A percentile compares a stretch with the other conserved stretches of the same genome.
Conservation (phyloP, 495 filamentous ascomycete genomes). For the Corynascus novoguineensis region DNA sequence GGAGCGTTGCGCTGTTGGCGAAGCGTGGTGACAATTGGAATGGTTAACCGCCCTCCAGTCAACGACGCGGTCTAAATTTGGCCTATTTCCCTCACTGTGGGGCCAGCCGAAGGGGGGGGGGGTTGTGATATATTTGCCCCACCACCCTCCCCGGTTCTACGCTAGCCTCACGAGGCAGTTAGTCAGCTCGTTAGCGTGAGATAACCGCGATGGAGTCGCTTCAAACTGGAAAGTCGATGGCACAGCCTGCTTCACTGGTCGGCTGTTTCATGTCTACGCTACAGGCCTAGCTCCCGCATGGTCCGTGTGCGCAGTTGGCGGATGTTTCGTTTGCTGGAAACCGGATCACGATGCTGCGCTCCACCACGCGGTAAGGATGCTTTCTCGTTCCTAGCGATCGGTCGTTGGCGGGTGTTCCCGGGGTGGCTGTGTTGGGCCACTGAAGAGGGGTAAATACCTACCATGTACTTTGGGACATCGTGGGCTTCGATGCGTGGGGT, state of each 20-base stretch:
- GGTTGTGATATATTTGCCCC: neutral
- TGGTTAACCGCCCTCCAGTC: constrained; percentile 18
- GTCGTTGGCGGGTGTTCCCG: neutral
- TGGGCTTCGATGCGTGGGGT: neutral
- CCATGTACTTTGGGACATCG: neutral
- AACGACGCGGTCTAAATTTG: constrained; percentile 9
- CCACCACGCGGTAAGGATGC: constrained; percentile 1
- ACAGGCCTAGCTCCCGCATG: constrained; percentile 1
- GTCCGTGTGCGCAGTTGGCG: neutral
- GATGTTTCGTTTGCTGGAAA: neutral
- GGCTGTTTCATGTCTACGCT: constrained; percentile 10
- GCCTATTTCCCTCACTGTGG: constrained; percentile 2
- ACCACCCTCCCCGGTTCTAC: constrained; percentile 1
- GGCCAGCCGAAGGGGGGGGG: neutral
- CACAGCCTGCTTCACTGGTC: constrained; percentile 7
- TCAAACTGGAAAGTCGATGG: constrained; percentile 3
- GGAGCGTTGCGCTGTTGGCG: neutral
- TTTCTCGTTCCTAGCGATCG: constrained; percentile 8
- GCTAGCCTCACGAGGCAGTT: neutral
- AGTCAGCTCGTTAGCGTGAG: neutral
- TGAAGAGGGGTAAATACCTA: constrained; percentile 5
- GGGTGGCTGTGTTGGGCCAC: constrained; percentile 1
- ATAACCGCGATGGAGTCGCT: constrained; percentile 1
- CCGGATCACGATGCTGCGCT: constrained; percentile 6
- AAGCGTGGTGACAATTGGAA: neutral